A percentile compares a stretch with the other conserved stretches of the same genome.
These are phyloP conservation scores for Trametopsis cervina DNA, from an alignment of 768 basidiomycete species.

Conservation along the genomic window DNA sequence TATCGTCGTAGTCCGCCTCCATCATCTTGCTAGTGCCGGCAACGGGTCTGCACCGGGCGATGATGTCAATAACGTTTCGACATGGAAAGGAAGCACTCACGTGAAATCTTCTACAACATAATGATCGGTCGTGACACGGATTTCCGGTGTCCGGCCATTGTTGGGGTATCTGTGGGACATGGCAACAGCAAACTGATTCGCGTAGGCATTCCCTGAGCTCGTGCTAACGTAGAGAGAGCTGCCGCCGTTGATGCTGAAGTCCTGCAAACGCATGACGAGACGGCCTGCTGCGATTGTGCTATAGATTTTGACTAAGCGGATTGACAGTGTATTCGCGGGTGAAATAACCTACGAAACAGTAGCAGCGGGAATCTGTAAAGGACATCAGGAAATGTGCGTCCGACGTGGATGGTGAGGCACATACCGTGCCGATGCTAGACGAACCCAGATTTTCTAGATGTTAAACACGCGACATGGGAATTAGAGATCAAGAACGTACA, in stretches of 20 bases:
- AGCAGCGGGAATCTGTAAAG: conserved; percentile 53
- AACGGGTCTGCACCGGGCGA: no score
- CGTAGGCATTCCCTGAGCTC: conserved; percentile 1
- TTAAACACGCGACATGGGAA: background rate
- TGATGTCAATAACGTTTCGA: no score
- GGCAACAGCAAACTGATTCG: background rate
- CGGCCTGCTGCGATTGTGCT: conserved; percentile 57
- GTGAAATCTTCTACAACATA: conserved; percentile 51
- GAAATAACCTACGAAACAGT: conserved; percentile 47
- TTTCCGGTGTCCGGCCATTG: conserved; percentile 30
- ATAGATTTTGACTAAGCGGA: background rate
- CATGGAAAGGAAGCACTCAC: conserved; percentile 7
- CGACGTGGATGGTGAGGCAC: background rate
- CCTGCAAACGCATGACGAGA: conserved; percentile 58
- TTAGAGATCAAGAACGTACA: conserved; percentile 34
- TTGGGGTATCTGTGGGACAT: background rate
- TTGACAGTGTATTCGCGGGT: no score
- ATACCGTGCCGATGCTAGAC: conserved; percentile 44
- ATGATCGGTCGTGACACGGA: conserved; percentile 54
- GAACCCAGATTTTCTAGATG: no score
- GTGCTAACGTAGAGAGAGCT: conserved; percentile 24
- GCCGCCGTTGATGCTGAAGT: conserved; percentile 35
- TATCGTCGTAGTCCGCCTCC: no score
- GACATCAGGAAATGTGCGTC: no score
- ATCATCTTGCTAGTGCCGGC: no score